Conservation (phyloP, 768 basidiomycete genomes). For the Serendipita indica region DNA sequence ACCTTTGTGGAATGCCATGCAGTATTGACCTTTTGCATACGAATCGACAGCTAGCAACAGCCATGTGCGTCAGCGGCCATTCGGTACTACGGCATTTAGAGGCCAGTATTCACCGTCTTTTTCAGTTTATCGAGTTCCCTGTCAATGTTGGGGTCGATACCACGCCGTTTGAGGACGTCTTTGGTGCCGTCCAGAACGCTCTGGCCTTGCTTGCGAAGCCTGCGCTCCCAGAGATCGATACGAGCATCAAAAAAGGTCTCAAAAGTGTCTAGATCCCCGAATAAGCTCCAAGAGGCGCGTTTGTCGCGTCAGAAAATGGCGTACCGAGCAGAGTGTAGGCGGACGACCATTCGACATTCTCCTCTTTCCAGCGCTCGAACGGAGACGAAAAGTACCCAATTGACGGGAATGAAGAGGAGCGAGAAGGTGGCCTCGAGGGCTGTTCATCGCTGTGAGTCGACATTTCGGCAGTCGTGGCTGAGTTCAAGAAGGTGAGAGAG, state of each 20-base stretch:
- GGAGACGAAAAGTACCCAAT: conserved; percentile 46
- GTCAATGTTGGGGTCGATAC: conserved; percentile 68
- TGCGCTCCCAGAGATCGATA: conserved; percentile 48
- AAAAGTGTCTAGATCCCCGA: conserved; percentile 53
- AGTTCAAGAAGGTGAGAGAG: neutral
- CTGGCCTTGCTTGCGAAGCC: conserved; percentile 75
- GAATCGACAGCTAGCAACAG: conserved; percentile 48
- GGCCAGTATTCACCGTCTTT: conserved; percentile 42
- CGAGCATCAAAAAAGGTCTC: conserved; percentile 94
- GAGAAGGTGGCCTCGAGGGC: neutral
- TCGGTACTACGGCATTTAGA: conserved; percentile 11
- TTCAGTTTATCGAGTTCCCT: conserved; percentile 77
- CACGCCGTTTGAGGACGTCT: conserved; percentile 45
- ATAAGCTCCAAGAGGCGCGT: neutral
- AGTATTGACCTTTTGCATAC: conserved; percentile 58
- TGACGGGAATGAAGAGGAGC: neutral
- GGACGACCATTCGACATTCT: conserved; percentile 52
- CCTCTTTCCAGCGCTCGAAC: conserved; percentile 62
- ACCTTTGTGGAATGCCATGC: conserved; percentile 92
- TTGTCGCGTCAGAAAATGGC: conserved; percentile 16
- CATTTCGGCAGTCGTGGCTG: neutral
- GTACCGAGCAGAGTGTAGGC: conserved; percentile 77
- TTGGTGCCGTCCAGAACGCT: conserved; percentile 70
- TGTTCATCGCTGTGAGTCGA: neutral
- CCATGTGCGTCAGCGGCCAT: neutral